Evolutionary conservation across 2,329 filamentous ascomycete genomes (phyloP), one percentile per base, ranked within the genome.

Genomic region (Fusarium sp.): DNA sequence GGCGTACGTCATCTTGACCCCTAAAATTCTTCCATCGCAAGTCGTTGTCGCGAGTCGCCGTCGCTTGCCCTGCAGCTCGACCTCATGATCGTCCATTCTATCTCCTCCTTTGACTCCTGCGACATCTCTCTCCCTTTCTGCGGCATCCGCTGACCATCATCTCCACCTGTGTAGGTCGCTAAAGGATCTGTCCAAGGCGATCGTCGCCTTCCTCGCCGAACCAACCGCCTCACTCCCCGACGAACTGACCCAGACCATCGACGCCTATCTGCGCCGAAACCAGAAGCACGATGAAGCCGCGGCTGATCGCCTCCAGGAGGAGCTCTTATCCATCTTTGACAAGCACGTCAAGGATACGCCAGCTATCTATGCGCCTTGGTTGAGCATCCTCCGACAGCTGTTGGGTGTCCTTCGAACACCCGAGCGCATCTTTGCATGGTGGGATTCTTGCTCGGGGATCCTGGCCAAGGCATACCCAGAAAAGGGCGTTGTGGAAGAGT

Each of bases 291-390:
- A 95, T 77, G 92, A 94, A 61, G 83, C 87, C 65, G 87, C 90
- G 45, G 88, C 90, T n/a, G 92, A 94, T 74, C 90, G 91, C 66
- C 86, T 95, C 60, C 91, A 94, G 71, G 93, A 94, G 45, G 93
- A 95, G 76, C 87, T 96, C 9, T 84, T 92, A 45, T 82, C 86
- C 27, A 87, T 94, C 63, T 94, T 92, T 83, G 87, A 91, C 67
- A 91, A 89, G 77, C 86, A 90, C 73, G 89, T 95, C 68, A 85
- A 86, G 27, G 87, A 87, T 37, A 85, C 86, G 27, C 84, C 89
- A 3, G 81, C 87, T 60, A 89, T 90, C 74, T 88, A 89, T 79
- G 90, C 89, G 10, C 84, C 90, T n/a, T 96, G 95, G 82, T 86
- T 95, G 20, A 87, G 88, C 59, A 87, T 93, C 54, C 83, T 96